Evolutionary conservation across 1,284 basidiomycete species (phyloP).

Genomic region (Cryptococcus deneoformans): DNA sequence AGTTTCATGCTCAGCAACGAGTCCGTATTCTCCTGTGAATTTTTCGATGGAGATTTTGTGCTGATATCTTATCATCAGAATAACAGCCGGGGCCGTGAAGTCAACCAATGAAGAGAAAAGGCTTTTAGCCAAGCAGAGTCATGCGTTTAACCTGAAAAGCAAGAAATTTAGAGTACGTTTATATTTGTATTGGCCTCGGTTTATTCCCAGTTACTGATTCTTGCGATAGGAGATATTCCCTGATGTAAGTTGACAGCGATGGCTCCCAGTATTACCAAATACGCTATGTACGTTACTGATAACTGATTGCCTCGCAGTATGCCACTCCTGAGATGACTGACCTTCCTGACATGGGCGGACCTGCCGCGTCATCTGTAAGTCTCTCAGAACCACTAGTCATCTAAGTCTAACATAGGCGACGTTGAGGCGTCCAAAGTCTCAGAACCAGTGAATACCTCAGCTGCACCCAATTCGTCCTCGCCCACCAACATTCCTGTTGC

Average conservation of each 20-base stretch:
- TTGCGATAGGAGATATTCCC: slow-evolving; percentile 65
- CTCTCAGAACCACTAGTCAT: not conserved
- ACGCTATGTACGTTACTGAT: not conserved
- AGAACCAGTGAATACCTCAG: not conserved
- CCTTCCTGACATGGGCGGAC: slow-evolving; percentile 77
- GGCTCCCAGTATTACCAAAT: not conserved
- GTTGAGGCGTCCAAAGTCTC: slow-evolving; percentile 16
- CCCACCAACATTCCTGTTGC: not conserved
- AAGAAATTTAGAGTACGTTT: slow-evolving; percentile 62
- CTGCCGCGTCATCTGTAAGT: slow-evolving; percentile 20
- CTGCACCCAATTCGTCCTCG: not conserved
- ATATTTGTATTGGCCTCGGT: not conserved
- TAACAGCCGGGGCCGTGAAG: slow-evolving; percentile 88
- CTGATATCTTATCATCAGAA: slow-evolving; percentile 40
- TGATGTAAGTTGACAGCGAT: slow-evolving; percentile 58
- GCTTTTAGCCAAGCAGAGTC: slow-evolving; percentile 71
- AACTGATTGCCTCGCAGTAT: slow-evolving; percentile 54
- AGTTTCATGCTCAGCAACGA: slow-evolving; percentile 97
- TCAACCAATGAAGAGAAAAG: slow-evolving; percentile 73
- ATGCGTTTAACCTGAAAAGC: slow-evolving; percentile 77
- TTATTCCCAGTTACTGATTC: not conserved
- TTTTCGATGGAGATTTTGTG: not conserved
- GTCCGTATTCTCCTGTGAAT: slow-evolving; percentile 25
- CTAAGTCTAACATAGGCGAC: slow-evolving; percentile 1
- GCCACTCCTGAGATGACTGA: slow-evolving; percentile 64